These are phyloP conservation scores for Andrographis paniculata DNA, from an alignment of 305 asterid genomes.

Conservation along the genomic window DNA sequence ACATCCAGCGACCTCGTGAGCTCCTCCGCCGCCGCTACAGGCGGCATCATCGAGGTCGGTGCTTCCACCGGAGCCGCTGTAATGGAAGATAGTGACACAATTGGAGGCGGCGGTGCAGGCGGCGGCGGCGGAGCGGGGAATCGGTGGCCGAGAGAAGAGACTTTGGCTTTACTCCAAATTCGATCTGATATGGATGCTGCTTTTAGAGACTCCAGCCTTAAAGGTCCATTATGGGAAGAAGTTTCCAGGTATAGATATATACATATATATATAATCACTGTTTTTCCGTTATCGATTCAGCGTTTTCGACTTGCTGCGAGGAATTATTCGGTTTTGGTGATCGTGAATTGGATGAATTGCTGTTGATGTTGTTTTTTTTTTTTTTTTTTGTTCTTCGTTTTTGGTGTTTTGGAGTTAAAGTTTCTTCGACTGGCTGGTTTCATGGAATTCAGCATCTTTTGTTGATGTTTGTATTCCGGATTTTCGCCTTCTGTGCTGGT, in stretches of 20 bases:
- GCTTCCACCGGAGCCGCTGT: conserved; percentile 18
- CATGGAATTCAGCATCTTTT: conserved; percentile 45
- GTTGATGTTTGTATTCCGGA: conserved; percentile 21
- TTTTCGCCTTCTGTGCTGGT: conserved; percentile 30
- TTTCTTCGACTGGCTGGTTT: conserved; percentile 1
- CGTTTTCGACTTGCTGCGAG: too few relatives aligned
- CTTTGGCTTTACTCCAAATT: conserved; percentile 65
- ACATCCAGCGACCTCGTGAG: conserved; percentile 21
- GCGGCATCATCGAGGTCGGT: conserved; percentile 53
- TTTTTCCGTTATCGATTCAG: too few relatives aligned
- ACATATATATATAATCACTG: too few relatives aligned
- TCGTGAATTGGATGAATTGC: too few relatives aligned
- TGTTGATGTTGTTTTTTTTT: conserved; percentile 4
- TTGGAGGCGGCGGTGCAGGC: conserved; percentile 19
- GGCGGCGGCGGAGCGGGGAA: conserved; percentile 48
- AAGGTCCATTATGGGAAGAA: conserved; percentile 97
- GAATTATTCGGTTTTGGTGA: too few relatives aligned
- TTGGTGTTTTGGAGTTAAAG: conserved; percentile 9
- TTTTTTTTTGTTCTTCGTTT: background rate
- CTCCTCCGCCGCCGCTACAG: conserved; percentile 34
- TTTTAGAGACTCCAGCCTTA: conserved; percentile 77
- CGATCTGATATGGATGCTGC: conserved; percentile 80
- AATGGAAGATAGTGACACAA: conserved; percentile 25
- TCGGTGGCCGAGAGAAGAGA: conserved; percentile 95
- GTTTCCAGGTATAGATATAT: conserved; percentile 70